A percentile compares a stretch with the other conserved stretches of the same genome.
phyloP scores from a whole-genome alignment of 2,329 filamentous ascomycete species.

The Colletotrichum karsti region DNA sequence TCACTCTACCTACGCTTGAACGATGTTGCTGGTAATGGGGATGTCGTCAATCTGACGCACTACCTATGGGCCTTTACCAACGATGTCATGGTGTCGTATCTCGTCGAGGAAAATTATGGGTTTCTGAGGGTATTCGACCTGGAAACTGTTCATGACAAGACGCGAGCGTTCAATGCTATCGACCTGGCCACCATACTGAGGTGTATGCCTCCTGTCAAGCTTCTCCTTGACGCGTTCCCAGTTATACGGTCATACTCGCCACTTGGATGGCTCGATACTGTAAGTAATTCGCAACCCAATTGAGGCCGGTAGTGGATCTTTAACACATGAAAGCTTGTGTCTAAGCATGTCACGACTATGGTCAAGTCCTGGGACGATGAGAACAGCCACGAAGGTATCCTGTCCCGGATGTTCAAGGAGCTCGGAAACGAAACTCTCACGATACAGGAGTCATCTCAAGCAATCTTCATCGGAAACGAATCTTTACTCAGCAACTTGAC shows the following conservation, averaged over 20 bases:
- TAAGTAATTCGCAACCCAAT: background rate
- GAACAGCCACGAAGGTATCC: constrained; percentile 4
- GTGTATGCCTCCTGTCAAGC: constrained; percentile 27
- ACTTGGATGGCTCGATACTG: constrained; percentile 29
- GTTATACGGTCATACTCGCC: constrained; percentile 22
- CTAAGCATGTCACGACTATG: background rate
- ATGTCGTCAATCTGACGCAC: constrained; percentile 13
- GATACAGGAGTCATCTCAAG: constrained; percentile 27
- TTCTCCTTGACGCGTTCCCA: constrained; percentile 15
- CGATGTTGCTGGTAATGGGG: background rate
- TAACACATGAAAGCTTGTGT: background rate
- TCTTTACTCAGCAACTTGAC: constrained; percentile 31
- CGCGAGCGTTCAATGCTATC: constrained; percentile 30
- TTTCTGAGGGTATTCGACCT: constrained; percentile 21
- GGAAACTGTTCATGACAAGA: constrained; percentile 17
- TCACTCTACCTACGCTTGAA: background rate
- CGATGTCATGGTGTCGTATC: constrained; percentile 31
- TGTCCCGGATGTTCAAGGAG: constrained; percentile 20
- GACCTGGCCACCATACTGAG: constrained; percentile 28
- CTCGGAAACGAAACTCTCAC: constrained; percentile 11
- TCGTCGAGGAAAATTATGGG: constrained; percentile 22
- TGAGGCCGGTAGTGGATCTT: background rate
- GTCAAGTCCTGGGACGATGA: constrained; percentile 10
- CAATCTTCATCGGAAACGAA: constrained; percentile 32
- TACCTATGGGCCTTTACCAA: constrained; percentile 30